phyloP scores from a whole-genome alignment of 2,329 filamentous ascomycete species.

The Rutstroemia sp. region DNA sequence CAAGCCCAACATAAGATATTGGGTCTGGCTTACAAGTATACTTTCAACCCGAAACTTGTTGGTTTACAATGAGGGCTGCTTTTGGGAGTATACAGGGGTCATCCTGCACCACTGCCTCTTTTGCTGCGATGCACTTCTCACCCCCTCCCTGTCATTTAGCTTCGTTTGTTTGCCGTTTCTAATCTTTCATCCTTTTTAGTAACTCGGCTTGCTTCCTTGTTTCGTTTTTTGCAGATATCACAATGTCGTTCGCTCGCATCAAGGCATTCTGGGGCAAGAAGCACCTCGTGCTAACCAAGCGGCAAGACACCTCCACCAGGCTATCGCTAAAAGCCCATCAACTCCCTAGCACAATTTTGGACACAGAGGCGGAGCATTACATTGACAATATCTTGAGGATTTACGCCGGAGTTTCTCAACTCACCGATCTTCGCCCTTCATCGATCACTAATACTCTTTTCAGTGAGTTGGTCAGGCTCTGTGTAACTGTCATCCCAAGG shows the following conservation, averaged over 20 bases:
- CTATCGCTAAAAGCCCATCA: background rate
- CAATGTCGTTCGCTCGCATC: background rate
- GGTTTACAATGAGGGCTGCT: too few relatives aligned
- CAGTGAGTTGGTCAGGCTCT: slow-evolving; percentile 32
- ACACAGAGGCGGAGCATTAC: slow-evolving; percentile 2
- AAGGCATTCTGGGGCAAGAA: background rate
- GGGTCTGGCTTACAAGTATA: too few relatives aligned
- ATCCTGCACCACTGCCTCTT: too few relatives aligned
- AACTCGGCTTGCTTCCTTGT: background rate
- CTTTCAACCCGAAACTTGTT: too few relatives aligned
- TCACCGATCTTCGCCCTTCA: slow-evolving; percentile 27
- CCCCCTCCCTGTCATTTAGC: too few relatives aligned
- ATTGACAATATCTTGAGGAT: slow-evolving; percentile 5
- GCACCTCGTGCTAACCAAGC: background rate
- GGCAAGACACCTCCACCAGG: background rate
- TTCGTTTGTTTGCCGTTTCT: too few relatives aligned
- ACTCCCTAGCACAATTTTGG: background rate
- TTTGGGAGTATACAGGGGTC: too few relatives aligned
- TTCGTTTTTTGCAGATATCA: too few relatives aligned
- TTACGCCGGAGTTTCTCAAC: slow-evolving; percentile 4
- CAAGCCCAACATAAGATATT: too few relatives aligned
- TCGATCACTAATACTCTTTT: slow-evolving; percentile 31
- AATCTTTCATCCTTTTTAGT: background rate
- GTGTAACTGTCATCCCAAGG: slow-evolving; percentile 19
- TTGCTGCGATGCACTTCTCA: too few relatives aligned